Evolutionary conservation across 305 asterid species (phyloP).

Genomic region (Rubia peregrina): DNA sequence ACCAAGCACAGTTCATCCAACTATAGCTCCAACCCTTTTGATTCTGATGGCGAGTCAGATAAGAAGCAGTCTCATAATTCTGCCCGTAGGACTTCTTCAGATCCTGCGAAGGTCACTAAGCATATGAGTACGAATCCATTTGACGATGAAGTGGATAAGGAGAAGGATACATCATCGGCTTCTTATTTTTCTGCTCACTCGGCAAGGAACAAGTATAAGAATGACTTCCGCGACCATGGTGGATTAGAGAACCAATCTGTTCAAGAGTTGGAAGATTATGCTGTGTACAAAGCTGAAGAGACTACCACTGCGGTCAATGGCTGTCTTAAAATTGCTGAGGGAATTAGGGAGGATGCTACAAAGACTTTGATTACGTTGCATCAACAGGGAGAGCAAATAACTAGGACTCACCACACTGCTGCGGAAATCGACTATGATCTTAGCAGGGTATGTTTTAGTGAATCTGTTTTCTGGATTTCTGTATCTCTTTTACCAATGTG

Average conservation of each 20-base stretch:
- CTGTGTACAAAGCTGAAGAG: slow-evolving; percentile 78
- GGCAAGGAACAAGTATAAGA: slow-evolving; percentile 52
- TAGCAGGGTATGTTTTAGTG: slow-evolving; percentile 61
- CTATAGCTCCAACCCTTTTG: slow-evolving; percentile 59
- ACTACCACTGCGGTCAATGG: slow-evolving; percentile 58
- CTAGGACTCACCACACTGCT: slow-evolving; percentile 64
- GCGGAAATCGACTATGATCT: slow-evolving; percentile 88
- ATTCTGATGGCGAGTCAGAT: slow-evolving; percentile 60
- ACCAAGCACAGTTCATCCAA: slow-evolving; percentile 40
- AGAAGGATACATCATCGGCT: slow-evolving; percentile 34
- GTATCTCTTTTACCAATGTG: not conserved
- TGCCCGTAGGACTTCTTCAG: slow-evolving; percentile 53
- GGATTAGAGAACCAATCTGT: slow-evolving; percentile 71
- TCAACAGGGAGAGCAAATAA: slow-evolving; percentile 95
- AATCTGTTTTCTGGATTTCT: not conserved
- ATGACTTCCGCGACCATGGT: slow-evolving; percentile 63
- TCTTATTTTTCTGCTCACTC: slow-evolving; percentile 31
- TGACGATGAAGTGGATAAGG: slow-evolving; percentile 46
- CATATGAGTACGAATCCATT: slow-evolving; percentile 53
- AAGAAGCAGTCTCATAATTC: slow-evolving; percentile 37
- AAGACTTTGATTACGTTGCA: slow-evolving; percentile 72
- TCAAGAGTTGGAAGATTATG: slow-evolving; percentile 70
- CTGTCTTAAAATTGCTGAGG: slow-evolving; percentile 88
- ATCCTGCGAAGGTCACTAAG: slow-evolving; percentile 42
- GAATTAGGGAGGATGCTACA: slow-evolving; percentile 87